Evolutionary conservation across 2,329 filamentous ascomycete genomes (phyloP), one percentile per base, ranked within the genome.

Genomic region (Ceratocystis diversiconidia): DNA sequence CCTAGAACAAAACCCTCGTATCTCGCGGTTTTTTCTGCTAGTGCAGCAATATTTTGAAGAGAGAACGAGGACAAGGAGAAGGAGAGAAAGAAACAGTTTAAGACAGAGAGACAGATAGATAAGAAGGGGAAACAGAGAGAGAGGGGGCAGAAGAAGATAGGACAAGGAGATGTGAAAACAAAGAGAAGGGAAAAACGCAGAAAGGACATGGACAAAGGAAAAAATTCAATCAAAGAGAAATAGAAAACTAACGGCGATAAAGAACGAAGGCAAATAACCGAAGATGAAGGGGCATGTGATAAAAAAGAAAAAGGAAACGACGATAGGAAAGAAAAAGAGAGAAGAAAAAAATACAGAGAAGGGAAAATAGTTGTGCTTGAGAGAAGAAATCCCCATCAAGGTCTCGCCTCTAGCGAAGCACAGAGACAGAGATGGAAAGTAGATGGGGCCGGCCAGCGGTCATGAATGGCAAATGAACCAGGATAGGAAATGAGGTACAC

Each of bases 241-340:
- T 28, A 50, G 7, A 55, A 52, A 63, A 55, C 50, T 12, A 19
- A 52, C 8, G n/a, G n/a, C 15, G n/a, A 36, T 25, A 48, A 8
- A 52, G 28, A 52, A 52, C 36, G 32, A 52, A 48, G 25, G 43
- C 5, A 52, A 63, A n/a, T 12, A 50, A 6, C 7, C n/a, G 15
- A 55, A 28, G 50, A 55, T 25, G 25, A n/a, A 25, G 10, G 5
- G 12, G 25, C 22, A 55, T 55, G 50, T 25, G 30, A 36, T 36
- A 55, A 63, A 52, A 46, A 55, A 43, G 28, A 25, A 48, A 55
- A 28, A 55, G 46, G 17, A 52, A 63, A 32, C 6, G 15, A 50
- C 48, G 10, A 70, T 30, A 68, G 71, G 70, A 63, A 68, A 50
- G 69, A 70, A 67, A 66, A 63, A 71, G 70, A 67, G 70, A 69